A percentile compares a stretch with the other conserved stretches of the same genome.
Evolutionary conservation across 208 protist genomes (phyloP).

Genomic region (Acanthamoeba castellanii): DNA sequence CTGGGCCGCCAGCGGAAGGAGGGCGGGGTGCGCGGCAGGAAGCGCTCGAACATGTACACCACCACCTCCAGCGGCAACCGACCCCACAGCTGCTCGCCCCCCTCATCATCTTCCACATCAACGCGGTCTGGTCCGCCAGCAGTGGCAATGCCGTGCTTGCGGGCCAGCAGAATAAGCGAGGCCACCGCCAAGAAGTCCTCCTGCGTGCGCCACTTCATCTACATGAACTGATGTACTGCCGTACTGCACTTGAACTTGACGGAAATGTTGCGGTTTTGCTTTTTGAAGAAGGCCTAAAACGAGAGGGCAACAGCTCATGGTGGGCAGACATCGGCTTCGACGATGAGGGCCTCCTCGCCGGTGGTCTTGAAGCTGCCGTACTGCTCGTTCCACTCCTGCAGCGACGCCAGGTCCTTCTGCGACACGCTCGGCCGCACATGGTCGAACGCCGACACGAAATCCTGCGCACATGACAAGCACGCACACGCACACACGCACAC

Average conservation of each 20-base stretch:
- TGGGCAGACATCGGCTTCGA: too few relatives aligned
- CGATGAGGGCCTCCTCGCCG: constrained; percentile 25
- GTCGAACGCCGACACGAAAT: constrained; percentile 76
- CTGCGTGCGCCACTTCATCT: constrained; percentile 33
- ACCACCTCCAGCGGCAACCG: constrained; percentile 28
- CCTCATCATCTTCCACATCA: background rate
- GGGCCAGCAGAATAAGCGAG: background rate
- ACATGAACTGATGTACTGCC: background rate
- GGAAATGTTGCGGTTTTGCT: too few relatives aligned
- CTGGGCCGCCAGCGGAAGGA: constrained; percentile 40
- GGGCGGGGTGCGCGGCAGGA: constrained; percentile 51
- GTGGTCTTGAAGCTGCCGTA: constrained; percentile 73
- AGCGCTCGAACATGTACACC: constrained; percentile 29
- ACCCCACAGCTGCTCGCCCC: constrained; percentile 38
- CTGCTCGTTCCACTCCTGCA: constrained; percentile 86
- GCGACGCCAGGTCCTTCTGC: constrained; percentile 80
- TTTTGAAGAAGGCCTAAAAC: background rate
- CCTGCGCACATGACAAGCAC: constrained; percentile 70
- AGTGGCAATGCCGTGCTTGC: background rate
- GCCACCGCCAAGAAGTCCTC: constrained; percentile 52
- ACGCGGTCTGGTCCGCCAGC: background rate
- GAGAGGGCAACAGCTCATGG: too few relatives aligned
- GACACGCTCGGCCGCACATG: constrained; percentile 85
- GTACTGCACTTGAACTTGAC: background rate
- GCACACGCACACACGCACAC: constrained; percentile 3